Evolutionary conservation across 495 filamentous ascomycete species (phyloP), one percentile per base, ranked within the genome.

Genomic region (Annulohypoxylon bovei): DNA sequence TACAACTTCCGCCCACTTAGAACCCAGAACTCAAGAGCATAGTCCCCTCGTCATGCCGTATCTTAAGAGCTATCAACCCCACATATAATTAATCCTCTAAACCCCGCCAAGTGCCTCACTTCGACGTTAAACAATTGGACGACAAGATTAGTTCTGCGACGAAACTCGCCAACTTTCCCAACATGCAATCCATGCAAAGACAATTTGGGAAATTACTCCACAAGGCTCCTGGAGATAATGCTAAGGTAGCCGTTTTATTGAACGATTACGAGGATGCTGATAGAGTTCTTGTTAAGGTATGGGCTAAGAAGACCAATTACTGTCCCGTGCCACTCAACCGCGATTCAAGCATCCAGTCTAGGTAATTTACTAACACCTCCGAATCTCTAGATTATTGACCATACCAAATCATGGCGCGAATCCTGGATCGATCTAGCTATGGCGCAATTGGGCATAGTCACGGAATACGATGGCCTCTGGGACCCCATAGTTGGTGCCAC

Each of bases 241-340:
- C 89, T 60, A 89, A 93, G 71, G 89, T 97, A 22, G 87, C 89
- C 2, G 85, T 91, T 30, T 80, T 97, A 32, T 78, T 97, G 25
- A 91, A 87, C 58, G 93, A 97, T 62, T 96, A 94, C 75, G 91
- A 94, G 60, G 90, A 95, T 75, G 91, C 90, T 1, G 92, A 97
- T 77, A 89, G 87, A 65, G 86, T 94, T 71, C 84, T 97, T 47
- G 85, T 86, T 68, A 88, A 88, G 82, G 92, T 93, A 82, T 27
- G 80, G 65, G 14, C 28, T 37, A 40, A 42, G 25, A 55, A 27
- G 16, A 7, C 52, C 14, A 27, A 4, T 30, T 50, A 32, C 47
- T 39, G 7, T 16, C 52, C 60, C 27, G 2, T 50, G 40, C 46
- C 30, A 37, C 33, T n/a, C 59, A 28, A 4, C 39, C 32, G 42